Evolutionary conservation across 139 green algal genomes (phyloP), one percentile per base, ranked within the genome.

Genomic region (Asterochloris sp.): DNA sequence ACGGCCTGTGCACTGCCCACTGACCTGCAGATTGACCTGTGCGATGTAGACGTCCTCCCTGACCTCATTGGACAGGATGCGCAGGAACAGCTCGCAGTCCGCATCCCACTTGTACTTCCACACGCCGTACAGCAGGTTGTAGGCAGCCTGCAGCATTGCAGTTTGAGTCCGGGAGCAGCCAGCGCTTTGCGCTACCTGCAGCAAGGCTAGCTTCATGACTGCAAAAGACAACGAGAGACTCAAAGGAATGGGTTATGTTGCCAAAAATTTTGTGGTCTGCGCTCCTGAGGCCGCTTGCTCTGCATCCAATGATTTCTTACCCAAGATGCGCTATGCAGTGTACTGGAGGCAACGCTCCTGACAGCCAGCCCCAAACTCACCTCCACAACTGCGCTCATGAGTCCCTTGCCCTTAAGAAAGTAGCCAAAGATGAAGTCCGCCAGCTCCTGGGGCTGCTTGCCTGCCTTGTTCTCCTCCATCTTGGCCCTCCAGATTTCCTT

Each of bases 31-130:
- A 10, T 81, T 29, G 4, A 81, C 76, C 74, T 93, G 89, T 24
- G 84, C 78, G 9, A 86, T 14, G 74, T 91, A 91, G 64, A 94
- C 89, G 8, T 91, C 89, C 71, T 94, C 90, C 73, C 82, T 81
- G 6, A 93, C 78, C 69, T 94, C 88, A 1, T 86, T 86, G 73
- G 78, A 80, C 60, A 94, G 80, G 24, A 94, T 88, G 82, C 86
- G 87, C 27, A 94, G 82, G 78, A 93, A 94, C 12, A 94, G 89
- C 77, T 92, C 87, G 79, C 90, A 92, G 86, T 94, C 90, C 15
- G 90, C 90, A 74, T 94, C 90, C 82, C 86, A 94, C 47, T 74
- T 78, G 73, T 91, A 91, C 78, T 86, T 88, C 85, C 89, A 89
- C 69, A 93, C 83, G 9, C 85, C 86, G 71, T 83, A 90, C 64